Base-by-base conservation (phyloP, 345 rosid species). In the Dovyalis caffra region DNA sequence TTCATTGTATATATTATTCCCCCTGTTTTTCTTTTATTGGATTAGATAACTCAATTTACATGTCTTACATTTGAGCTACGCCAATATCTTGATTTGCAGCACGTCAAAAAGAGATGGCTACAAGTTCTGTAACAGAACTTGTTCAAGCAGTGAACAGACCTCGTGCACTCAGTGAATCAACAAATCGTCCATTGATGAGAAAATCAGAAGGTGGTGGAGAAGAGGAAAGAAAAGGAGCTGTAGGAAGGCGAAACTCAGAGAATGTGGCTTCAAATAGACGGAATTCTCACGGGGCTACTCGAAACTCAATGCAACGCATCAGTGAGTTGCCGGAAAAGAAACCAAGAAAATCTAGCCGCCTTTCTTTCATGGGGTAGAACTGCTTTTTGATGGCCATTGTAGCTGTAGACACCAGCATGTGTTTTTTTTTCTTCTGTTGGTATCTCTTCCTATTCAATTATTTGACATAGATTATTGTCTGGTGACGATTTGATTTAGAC, bases 131-230 rank as follows among this genome's bases (percentile, higher is more conserved):
- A 20, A 84, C 89, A 0, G 99, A 95, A 81, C 90, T 95, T 8
- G 88, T 95, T 60, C 84, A 95, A 73, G 99, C 99, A 7, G 91
- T 95, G 79, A 90, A 79, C 84, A 90, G 82, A 73, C 97, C 99
- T 11, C 91, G 97, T 64, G 85, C 99, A 5, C 83, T 85, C 10
- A 92, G 99, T 66, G 97, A 91, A 86, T 91, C 97, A 5, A 80
- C 78, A 12, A 86, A 80, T 56, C 85, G 66, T 47, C 92, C 95
- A 0, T 79, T 83, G 53, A 70, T 71, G 72, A 81, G 86, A 77
- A 91, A 84, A 82, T 88, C 95, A 0, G 91, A 80, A 56, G 85
- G 87, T 31, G 88, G 80, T 2, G 78, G 32, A 64, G 89, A 81
- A 47, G 83, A 70, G n/a, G 84, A 76, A 70, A 76, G 69, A 71